These are phyloP conservation scores for Noccaea caerulescens DNA, from an alignment of 345 rosid genomes.

Conservation along the genomic window DNA sequence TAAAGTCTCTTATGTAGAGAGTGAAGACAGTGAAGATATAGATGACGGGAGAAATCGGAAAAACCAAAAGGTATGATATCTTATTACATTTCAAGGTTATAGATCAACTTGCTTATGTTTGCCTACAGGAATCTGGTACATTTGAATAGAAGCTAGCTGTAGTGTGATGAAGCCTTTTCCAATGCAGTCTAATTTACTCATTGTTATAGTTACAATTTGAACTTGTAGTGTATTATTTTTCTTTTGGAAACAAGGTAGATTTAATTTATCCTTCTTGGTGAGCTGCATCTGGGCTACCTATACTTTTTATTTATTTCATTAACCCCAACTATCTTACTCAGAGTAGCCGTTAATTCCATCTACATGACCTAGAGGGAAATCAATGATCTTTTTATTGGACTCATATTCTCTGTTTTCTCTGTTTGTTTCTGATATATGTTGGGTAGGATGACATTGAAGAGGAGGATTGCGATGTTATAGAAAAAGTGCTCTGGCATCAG, in stretches of 20 bases:
- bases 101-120: constrained; percentile 15
- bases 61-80: constrained; percentile 65
- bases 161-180: constrained; percentile 12
- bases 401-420: constrained; percentile 2
- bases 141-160: constrained; percentile 8
- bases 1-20: constrained; percentile 98
- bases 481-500: constrained; percentile 98
- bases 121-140: constrained; percentile 4
- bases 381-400: background rate
- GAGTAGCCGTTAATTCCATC: constrained; percentile 6
- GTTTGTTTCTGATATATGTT: constrained; percentile 31
- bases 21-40: constrained; percentile 95
- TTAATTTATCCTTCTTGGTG: background rate
- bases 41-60: constrained; percentile 85
- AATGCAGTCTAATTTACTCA: constrained; percentile 21
- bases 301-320: constrained; percentile 15
- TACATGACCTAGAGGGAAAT: constrained; percentile 6
- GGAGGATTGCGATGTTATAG: constrained; percentile 94
- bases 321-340: constrained; percentile 18
- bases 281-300: constrained; percentile 18
- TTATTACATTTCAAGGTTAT: constrained; percentile 26
- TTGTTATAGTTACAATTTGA: constrained; percentile 9
- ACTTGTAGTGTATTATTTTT: background rate
- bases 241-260: constrained; percentile 8
- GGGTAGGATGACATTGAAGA: constrained; percentile 90